A percentile compares a stretch with the other conserved stretches of the same genome.
Conservation (phyloP, 2,329 filamentous ascomycete species). For the Epichloe bromicola region DNA sequence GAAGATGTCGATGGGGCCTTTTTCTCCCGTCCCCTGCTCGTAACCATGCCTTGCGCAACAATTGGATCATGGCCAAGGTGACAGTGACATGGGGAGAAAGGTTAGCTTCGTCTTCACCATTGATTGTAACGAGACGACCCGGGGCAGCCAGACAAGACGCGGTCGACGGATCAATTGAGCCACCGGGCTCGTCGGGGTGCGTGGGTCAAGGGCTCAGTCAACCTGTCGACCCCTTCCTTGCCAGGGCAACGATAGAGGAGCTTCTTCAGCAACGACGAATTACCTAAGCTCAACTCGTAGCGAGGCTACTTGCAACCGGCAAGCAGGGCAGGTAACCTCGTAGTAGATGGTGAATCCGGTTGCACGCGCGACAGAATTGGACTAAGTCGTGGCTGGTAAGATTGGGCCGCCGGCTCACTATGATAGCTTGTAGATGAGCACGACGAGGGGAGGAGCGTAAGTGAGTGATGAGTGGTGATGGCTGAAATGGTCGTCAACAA, state of each 20-base stretch:
- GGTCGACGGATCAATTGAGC: no score
- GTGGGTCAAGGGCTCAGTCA: no score
- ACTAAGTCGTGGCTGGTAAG: background rate
- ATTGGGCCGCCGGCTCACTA: background rate
- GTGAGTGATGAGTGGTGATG: slow-evolving; percentile 1
- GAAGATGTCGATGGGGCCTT: background rate
- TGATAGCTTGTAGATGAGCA: background rate
- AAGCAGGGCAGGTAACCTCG: background rate
- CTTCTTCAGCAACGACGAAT: background rate
- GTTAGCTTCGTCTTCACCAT: background rate
- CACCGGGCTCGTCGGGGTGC: no score
- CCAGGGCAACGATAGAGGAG: background rate
- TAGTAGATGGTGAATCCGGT: background rate
- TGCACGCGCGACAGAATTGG: background rate
- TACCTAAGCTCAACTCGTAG: background rate
- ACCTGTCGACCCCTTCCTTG: no score
- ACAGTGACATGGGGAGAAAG: background rate
- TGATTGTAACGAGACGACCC: background rate
- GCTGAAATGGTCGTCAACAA: background rate
- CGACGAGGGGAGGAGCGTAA: background rate
- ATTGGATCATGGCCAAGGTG: background rate
- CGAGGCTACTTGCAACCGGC: background rate
- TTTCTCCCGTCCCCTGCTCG: background rate
- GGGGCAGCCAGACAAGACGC: background rate
- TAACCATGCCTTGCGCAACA: background rate